Evolutionary conservation across 345 rosid genomes (phyloP).

Genomic region (Lagerstroemia speciosa): DNA sequence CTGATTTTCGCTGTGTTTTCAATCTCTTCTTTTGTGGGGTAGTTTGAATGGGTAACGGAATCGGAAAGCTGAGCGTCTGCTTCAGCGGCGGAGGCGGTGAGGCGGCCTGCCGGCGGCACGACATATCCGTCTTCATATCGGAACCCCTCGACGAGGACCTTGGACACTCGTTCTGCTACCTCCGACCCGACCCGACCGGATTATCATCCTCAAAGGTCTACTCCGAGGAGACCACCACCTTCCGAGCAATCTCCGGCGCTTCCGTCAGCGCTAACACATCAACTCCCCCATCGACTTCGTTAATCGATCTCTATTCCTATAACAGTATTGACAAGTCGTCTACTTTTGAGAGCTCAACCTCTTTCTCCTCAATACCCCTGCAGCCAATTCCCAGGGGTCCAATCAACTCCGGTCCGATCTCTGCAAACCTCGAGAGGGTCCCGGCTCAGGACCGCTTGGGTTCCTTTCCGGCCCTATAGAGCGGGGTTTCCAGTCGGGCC

Average conservation of each 20-base stretch:
- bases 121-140: constrained; percentile 26
- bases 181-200: constrained; percentile 57
- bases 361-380: constrained; percentile 76
- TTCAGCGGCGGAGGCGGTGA: constrained; percentile 47
- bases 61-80: constrained; percentile 60
- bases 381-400: constrained; percentile 71
- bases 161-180: constrained; percentile 93
- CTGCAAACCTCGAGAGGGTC: constrained; percentile 13
- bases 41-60: constrained; percentile 67
- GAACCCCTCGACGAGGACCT: constrained; percentile 77
- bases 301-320: constrained; percentile 55
- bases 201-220: constrained; percentile 76
- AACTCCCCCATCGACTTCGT: constrained; percentile 80
- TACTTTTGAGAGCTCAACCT: constrained; percentile 85
- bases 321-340: constrained; percentile 63
- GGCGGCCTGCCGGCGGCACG: constrained; percentile 34
- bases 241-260: constrained; percentile 89
- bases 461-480: constrained; percentile 85
- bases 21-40: neutral
- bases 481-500: constrained; percentile 87
- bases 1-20: neutral
- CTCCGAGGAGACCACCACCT: constrained; percentile 73
- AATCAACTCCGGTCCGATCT: constrained; percentile 48
- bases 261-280: constrained; percentile 95
- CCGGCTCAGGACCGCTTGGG: constrained; percentile 69